These are phyloP conservation scores for Dactylis glomerata DNA, from an alignment of 176 grass and related monocot species.

Conservation along the genomic window DNA sequence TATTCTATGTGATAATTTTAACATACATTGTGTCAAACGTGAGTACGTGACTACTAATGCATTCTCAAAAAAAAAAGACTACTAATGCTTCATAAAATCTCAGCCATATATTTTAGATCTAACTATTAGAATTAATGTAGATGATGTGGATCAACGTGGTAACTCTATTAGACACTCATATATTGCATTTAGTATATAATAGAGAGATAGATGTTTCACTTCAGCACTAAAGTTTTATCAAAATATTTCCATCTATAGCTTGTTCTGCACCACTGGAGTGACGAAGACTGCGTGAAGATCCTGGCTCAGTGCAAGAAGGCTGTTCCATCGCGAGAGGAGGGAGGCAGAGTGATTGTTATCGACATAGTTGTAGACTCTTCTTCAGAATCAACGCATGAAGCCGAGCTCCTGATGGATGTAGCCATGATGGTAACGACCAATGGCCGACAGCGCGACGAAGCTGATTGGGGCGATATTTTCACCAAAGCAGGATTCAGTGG, in stretches of 20 bases:
- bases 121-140: too few relatives aligned
- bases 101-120: too few relatives aligned
- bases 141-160: too few relatives aligned
- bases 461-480: constrained; percentile 24
- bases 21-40: too few relatives aligned
- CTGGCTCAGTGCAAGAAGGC: constrained; percentile 43
- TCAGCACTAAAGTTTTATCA: neutral
- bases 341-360: constrained; percentile 47
- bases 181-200: too few relatives aligned
- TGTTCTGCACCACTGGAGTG: constrained; percentile 13
- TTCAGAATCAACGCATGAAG: constrained; percentile 26
- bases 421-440: constrained; percentile 26
- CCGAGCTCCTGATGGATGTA: constrained; percentile 37
- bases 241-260: neutral
- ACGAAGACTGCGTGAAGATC: constrained; percentile 36
- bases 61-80: too few relatives aligned
- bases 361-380: constrained; percentile 25
- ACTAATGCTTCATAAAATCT: too few relatives aligned
- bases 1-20: too few relatives aligned
- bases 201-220: too few relatives aligned
- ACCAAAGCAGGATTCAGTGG: neutral
- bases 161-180: too few relatives aligned
- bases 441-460: constrained; percentile 31
- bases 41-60: too few relatives aligned
- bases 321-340: constrained; percentile 11